Base-by-base conservation (phyloP, 1,284 basidiomycete species). In the Ustilago esculenta region DNA sequence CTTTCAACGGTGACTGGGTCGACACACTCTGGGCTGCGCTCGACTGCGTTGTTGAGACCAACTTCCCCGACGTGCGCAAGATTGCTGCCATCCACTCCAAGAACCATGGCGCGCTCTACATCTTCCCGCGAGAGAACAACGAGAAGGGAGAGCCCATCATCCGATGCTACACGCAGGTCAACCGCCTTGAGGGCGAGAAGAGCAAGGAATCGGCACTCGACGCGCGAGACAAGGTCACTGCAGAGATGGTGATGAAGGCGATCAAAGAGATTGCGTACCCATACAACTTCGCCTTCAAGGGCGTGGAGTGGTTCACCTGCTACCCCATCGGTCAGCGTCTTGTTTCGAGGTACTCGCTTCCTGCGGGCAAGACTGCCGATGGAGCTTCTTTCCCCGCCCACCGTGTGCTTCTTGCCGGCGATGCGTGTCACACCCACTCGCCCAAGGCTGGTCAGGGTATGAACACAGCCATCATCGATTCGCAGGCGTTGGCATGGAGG, bases 401-500 rank as follows among this genome's bases (percentile, higher is more conserved):
- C 49, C 66, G 81, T 29, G 79, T 84, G 60, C 76, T 83, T 57
- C 70, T 84, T 23, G 82, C 80, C 18, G 83, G 83, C 30, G 83
- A 84, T 58, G 83, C 83, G 6, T 83, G 82, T 49, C 83, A 83
- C 73, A 83, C 83, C 7, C 83, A 84, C 69, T 81, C 79, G 21
- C 83, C 83, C 25, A 84, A 84, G 73, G 82, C 73, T 59, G 82
- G 44, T 69, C 80, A 75, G 73, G 82, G 80, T 42, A 83, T 83
- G 83, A 84, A 83, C 73, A 84, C 83, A 46, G 82, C 82, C 37
- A 81, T 84, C 72, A 80, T 83, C 52, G 83, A 84, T 67, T 80
- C 82, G 65, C 82, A 82, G 73, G 81, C 82, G 14, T 72, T 83
- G 29, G 76, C 82, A 3, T 84, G 83, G 83, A 79, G 82, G 53